Evolutionary conservation across 305 asterid genomes (phyloP).

Genomic region (Fraxinus nigra): DNA sequence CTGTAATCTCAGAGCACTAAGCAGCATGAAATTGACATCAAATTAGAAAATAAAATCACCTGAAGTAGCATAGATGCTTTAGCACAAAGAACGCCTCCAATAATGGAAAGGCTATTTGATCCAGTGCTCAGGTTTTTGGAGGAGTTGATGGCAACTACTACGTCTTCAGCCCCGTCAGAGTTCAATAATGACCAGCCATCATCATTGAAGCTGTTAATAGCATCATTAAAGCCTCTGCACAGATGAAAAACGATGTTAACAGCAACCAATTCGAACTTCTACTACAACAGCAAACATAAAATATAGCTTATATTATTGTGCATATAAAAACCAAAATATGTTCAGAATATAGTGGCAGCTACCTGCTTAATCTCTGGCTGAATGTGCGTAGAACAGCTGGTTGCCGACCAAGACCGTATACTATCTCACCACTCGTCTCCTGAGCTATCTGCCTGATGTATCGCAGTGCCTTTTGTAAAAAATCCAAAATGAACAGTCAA

Average conservation of each 20-base stretch:
- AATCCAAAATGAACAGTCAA: background rate
- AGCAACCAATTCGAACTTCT: background rate
- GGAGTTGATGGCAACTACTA: constrained; percentile 61
- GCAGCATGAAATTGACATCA: background rate
- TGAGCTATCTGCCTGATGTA: constrained; percentile 87
- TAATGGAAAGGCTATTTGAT: constrained; percentile 45
- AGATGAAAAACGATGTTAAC: constrained; percentile 16
- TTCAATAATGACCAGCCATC: constrained; percentile 86
- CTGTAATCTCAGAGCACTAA: background rate
- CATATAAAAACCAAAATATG: background rate
- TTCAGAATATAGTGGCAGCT: background rate
- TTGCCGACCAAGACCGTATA: constrained; percentile 81
- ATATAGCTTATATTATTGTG: background rate
- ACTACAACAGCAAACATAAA: background rate
- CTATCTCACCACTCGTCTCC: constrained; percentile 82
- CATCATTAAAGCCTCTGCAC: constrained; percentile 85
- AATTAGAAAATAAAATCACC: constrained; percentile 32
- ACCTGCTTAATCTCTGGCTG: constrained; percentile 94
- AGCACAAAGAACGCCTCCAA: constrained; percentile 81
- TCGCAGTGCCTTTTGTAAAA: constrained; percentile 59
- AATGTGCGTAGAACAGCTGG: constrained; percentile 90
- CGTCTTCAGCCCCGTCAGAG: constrained; percentile 77
- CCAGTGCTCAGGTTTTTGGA: constrained; percentile 44
- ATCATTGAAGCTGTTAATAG: constrained; percentile 75
- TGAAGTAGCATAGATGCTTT: constrained; percentile 93